Percentiles rank a stretch among this genome's conserved stretches.
These are phyloP conservation scores for Cladosporium phlei DNA, from an alignment of 2,329 filamentous ascomycete species.

Conservation along the genomic window DNA sequence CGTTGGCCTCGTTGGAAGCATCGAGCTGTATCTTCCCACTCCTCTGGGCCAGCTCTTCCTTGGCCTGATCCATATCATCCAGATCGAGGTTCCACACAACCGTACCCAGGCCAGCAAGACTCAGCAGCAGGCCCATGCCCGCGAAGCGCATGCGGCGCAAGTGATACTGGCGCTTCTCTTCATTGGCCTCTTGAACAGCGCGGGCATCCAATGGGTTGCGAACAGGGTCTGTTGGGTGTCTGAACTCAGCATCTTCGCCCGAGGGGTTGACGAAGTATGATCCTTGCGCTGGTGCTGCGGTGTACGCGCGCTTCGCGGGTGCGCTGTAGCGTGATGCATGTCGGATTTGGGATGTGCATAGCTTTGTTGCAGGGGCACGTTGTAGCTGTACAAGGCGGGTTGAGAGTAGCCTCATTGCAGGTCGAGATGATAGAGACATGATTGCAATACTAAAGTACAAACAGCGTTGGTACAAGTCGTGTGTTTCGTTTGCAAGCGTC, in stretches of 20 bases:
- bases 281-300: slow-evolving; percentile 21
- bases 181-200: slow-evolving; percentile 22
- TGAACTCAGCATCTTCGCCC: slow-evolving; percentile 8
- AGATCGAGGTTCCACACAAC: slow-evolving; percentile 32
- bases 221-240: slow-evolving; percentile 6
- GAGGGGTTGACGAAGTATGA: slow-evolving; percentile 21
- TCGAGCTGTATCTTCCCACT: slow-evolving; percentile 28
- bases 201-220: slow-evolving; percentile 25
- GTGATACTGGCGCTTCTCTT: slow-evolving; percentile 29
- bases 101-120: slow-evolving; percentile 26
- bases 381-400: slow-evolving; percentile 4
- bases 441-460: background rate
- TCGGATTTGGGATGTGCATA: slow-evolving; percentile 25
- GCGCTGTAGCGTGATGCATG: slow-evolving; percentile 32
- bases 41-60: slow-evolving; percentile 19
- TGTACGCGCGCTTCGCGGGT: slow-evolving; percentile 25
- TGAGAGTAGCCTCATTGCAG: slow-evolving; percentile 27
- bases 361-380: slow-evolving; percentile 22
- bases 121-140: slow-evolving; percentile 33
- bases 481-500: too few relatives aligned
- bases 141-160: slow-evolving; percentile 33
- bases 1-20: slow-evolving; percentile 29
- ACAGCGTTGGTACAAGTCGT: too few relatives aligned
- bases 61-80: slow-evolving; percentile 27
- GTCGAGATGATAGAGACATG: slow-evolving; percentile 26